phyloP scores from a whole-genome alignment of 2,329 filamentous ascomycete species.

The Claviceps pazoutovae region DNA sequence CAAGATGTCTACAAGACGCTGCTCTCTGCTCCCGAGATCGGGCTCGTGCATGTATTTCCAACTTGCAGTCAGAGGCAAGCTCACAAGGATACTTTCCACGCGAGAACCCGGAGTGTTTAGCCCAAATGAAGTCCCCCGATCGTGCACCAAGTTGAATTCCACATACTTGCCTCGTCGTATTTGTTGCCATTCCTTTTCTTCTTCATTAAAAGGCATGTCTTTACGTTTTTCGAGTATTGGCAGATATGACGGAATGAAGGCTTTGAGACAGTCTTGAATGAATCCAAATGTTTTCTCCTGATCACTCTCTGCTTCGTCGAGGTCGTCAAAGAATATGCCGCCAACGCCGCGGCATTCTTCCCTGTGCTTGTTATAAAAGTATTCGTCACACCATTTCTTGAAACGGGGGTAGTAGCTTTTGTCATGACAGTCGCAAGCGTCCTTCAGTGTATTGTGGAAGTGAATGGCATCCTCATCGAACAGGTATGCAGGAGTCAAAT shows the following conservation, averaged over 20 bases:
- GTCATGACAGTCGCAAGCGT: conserved; percentile 86
- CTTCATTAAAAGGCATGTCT: conserved; percentile 75
- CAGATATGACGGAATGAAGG: conserved; percentile 82
- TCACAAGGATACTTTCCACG: conserved; percentile 96
- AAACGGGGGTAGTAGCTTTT: conserved; percentile 84
- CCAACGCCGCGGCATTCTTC: conserved; percentile 77
- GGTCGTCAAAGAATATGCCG: conserved; percentile 97
- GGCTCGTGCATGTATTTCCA: conserved; percentile 96
- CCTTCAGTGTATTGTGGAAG: conserved; percentile 89
- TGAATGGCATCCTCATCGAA: conserved; percentile 96
- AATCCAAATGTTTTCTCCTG: conserved; percentile 85
- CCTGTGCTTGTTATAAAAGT: conserved; percentile 90
- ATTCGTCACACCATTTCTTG: conserved; percentile 97
- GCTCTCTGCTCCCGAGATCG: conserved; percentile 61
- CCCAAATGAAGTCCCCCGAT: conserved; percentile 87
- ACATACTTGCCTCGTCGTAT: conserved; percentile 88
- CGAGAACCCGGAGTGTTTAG: conserved; percentile 82
- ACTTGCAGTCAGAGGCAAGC: conserved; percentile 76
- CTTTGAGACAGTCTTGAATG: conserved; percentile 67
- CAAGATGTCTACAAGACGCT: conserved; percentile 62
- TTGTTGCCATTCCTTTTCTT: conserved; percentile 95
- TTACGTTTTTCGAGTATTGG: conserved; percentile 81
- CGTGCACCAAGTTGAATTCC: conserved; percentile 96
- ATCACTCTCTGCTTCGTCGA: conserved; percentile 76
- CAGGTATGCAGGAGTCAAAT: conserved; percentile 83